phyloP scores from a whole-genome alignment of 352 stramenopile species.

The Pelagophyceae sp. region DNA sequence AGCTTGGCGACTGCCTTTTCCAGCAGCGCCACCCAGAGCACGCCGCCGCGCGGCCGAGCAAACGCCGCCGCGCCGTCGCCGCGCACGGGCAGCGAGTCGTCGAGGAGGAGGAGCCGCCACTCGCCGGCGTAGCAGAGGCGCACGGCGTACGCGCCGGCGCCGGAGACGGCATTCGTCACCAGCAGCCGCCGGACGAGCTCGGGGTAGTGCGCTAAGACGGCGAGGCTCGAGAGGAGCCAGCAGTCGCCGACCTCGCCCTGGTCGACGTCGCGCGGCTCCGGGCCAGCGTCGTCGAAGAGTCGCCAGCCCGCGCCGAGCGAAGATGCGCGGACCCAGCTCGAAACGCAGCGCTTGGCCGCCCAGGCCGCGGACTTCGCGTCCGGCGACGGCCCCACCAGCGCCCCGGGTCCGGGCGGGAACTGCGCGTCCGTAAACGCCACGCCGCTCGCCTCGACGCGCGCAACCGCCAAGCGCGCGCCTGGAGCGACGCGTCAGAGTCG shows the following conservation, averaged over 20 bases:
- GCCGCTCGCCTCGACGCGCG: not conserved
- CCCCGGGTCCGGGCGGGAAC: not conserved
- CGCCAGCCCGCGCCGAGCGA: not conserved
- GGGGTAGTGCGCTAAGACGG: slow-evolving; percentile 4
- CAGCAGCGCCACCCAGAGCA: not conserved
- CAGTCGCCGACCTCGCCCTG: slow-evolving; percentile 15
- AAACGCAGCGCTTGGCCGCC: not conserved
- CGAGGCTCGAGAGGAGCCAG: slow-evolving; percentile 9
- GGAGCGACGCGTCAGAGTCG: too few relatives aligned
- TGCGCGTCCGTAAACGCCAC: not conserved
- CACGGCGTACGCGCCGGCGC: not conserved
- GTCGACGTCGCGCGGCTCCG: not conserved
- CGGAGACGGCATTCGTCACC: not conserved
- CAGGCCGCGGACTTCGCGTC: not conserved
- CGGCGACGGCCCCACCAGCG: not conserved
- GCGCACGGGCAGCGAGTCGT: not conserved
- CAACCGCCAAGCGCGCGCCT: not conserved
- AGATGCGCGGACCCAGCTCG: not conserved
- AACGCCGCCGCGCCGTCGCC: not conserved
- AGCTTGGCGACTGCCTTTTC: slow-evolving; percentile 16
- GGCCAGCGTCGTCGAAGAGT: not conserved
- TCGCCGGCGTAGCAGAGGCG: slow-evolving; percentile 13
- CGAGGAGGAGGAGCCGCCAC: not conserved
- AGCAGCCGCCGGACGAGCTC: slow-evolving; percentile 12
- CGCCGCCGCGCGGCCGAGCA: not conserved